These are phyloP conservation scores for Hypoxylon fragiforme DNA, from an alignment of 495 filamentous ascomycete species.

Conservation along the genomic window DNA sequence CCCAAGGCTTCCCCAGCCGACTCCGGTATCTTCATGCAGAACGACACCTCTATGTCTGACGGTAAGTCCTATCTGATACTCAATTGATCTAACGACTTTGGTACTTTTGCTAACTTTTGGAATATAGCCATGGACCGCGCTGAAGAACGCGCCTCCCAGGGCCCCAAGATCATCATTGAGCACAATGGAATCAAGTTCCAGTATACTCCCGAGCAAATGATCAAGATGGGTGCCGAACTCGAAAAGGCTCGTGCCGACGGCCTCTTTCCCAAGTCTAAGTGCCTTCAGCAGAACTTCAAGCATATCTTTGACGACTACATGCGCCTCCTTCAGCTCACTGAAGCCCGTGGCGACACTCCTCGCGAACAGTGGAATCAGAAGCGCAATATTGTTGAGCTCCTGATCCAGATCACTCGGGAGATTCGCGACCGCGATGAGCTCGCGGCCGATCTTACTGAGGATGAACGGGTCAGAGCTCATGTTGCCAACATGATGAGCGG, in stretches of 20 bases:
- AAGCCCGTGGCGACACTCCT: slow-evolving; percentile 13
- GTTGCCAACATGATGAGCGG: slow-evolving; percentile 32
- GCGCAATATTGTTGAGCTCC: slow-evolving; percentile 13
- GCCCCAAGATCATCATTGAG: neutral
- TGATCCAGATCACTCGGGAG: slow-evolving; percentile 20
- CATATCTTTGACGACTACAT: slow-evolving; percentile 24
- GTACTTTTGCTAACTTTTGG: slow-evolving; percentile 4
- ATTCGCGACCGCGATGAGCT: slow-evolving; percentile 35
- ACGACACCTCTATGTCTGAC: neutral
- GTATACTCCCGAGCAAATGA: slow-evolving; percentile 4
- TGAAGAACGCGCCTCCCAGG: neutral
- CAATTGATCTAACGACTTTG: neutral
- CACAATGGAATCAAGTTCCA: neutral
- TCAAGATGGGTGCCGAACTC: slow-evolving; percentile 21
- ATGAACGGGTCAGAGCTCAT: slow-evolving; percentile 23
- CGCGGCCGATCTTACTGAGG: slow-evolving; percentile 23
- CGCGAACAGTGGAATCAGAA: slow-evolving; percentile 22
- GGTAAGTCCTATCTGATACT: slow-evolving; percentile 5
- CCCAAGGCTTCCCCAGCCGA: neutral
- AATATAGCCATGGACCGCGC: neutral
- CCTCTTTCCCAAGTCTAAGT: slow-evolving; percentile 26
- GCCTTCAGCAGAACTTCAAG: slow-evolving; percentile 6
- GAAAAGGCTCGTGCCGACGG: slow-evolving; percentile 32
- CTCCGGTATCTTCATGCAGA: neutral
- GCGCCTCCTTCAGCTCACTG: slow-evolving; percentile 8